Percentiles rank a stretch among this genome's conserved stretches.
These are phyloP conservation scores for Clarireedia homoeocarpa DNA, from an alignment of 2,329 filamentous ascomycete species.

Conservation along the genomic window DNA sequence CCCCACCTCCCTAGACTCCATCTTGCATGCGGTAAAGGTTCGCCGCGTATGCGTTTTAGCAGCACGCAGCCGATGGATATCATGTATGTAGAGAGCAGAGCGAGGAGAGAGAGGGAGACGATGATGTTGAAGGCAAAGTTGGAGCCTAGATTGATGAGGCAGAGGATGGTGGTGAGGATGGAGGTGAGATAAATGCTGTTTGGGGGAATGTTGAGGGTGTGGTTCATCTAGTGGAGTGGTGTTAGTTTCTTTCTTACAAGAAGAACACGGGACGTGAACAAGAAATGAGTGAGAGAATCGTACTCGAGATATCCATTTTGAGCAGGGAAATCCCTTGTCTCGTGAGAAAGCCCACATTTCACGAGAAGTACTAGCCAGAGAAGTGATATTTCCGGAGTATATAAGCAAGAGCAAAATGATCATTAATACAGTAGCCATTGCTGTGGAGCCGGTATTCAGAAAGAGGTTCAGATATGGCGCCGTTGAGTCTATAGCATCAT, in stretches of 20 bases:
- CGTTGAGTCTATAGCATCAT: conserved; percentile 39
- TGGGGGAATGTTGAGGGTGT: conserved; percentile 22
- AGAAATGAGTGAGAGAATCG: not conserved
- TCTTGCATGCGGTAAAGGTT: conserved; percentile 33
- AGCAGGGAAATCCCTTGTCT: conserved; percentile 20
- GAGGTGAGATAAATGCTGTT: conserved; percentile 21
- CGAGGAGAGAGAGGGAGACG: conserved; percentile 42
- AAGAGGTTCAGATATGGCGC: conserved; percentile 31
- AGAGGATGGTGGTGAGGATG: conserved; percentile 16
- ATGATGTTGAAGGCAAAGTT: conserved; percentile 44
- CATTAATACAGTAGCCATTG: conserved; percentile 39
- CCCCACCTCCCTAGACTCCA: conserved; percentile 38
- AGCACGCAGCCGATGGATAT: conserved; percentile 38
- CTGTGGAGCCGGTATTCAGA: conserved; percentile 35
- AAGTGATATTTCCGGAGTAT: conserved; percentile 33
- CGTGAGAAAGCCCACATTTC: conserved; percentile 36
- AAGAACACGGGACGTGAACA: not conserved
- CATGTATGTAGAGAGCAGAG: conserved; percentile 44
- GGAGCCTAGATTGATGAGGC: conserved; percentile 43
- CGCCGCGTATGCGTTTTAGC: conserved; percentile 30
- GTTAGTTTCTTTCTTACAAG: not conserved
- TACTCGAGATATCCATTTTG: conserved; percentile 34
- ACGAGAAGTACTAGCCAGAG: conserved; percentile 30
- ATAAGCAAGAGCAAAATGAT: conserved; percentile 35
- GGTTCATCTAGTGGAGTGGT: conserved; percentile 24